Evolutionary conservation across 2,329 filamentous ascomycete genomes (phyloP), one percentile per base, ranked within the genome.

Genomic region (Botrytis sinoallii): DNA sequence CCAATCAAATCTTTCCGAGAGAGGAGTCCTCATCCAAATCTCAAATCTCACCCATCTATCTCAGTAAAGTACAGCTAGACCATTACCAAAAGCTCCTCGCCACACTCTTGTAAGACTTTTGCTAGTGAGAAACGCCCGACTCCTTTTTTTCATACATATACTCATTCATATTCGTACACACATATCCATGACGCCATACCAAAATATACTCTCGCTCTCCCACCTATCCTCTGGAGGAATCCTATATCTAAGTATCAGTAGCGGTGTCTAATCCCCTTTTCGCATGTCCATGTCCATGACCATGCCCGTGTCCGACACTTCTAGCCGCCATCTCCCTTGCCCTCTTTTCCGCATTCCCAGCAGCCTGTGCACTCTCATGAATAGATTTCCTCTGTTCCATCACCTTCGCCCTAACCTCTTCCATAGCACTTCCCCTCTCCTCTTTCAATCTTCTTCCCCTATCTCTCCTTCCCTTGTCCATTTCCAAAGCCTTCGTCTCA

Each of bases 371-470:
- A 57, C 29, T 38, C 5, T 52, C 44, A 61, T 70, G 55, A 46
- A 57, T 42, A 18, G 48, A 68, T 57, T 68, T 68, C 16, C 66
- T 57, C 16, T 68, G 68, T 42, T 65, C 66, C 52, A 75, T 32
- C 25, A 72, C 60, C 22, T 73, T 70, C 1, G 55, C 60, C 38
- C 63, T 75, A 38, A 73, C 74, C 18, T 78, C 76, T 63, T 77
- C 76, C 63, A 75, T 48, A 16, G 74, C 76, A 32, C 61, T 68
- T 40, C 66, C 46, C 38, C 77, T 74, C 40, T 78, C 77, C 52
- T 78, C 79, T 35, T 77, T 79, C 42, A 80, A 71, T 57, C 77
- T 75, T 65, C 75, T 75, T 25, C 75, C 68, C 48, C 79, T 74
- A 55, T 78, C 77, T 9, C 60, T 72, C 38, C 78, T 76, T 35